A percentile compares a stretch with the other conserved stretches of the same genome.
Conservation (phyloP, 495 filamentous ascomycete genomes). For the Neurospora sp. region DNA sequence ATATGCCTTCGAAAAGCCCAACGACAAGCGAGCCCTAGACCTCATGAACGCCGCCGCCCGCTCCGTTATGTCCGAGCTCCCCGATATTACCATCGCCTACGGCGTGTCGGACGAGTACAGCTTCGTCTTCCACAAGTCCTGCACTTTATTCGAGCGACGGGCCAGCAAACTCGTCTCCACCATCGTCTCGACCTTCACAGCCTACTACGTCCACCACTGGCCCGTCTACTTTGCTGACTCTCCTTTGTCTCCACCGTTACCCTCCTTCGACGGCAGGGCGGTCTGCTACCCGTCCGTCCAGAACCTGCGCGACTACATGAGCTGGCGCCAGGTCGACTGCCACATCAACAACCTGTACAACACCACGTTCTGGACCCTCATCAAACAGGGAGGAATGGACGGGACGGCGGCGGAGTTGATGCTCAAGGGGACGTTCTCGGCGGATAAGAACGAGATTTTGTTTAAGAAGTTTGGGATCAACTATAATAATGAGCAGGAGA, state of each 20-base stretch:
- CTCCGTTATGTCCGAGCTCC: conserved; percentile 71
- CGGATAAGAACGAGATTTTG: conserved; percentile 92
- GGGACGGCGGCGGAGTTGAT: conserved; percentile 67
- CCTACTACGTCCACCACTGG: conserved; percentile 81
- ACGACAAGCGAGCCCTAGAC: conserved; percentile 76
- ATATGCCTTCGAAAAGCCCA: conserved; percentile 82
- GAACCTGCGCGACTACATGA: conserved; percentile 88
- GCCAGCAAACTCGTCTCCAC: conserved; percentile 84
- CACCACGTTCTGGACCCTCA: conserved; percentile 88
- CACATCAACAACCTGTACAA: conserved; percentile 99
- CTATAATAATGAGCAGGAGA: conserved; percentile 91
- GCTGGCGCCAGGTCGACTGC: conserved; percentile 94
- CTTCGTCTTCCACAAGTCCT: conserved; percentile 79
- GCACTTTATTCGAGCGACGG: conserved; percentile 75
- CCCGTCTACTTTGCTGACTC: conserved; percentile 56
- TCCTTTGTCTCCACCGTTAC: conserved; percentile 62
- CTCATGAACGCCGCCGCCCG: conserved; percentile 90
- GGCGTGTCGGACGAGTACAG: conserved; percentile 93
- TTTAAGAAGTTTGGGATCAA: conserved; percentile 86
- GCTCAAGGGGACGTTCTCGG: conserved; percentile 67
- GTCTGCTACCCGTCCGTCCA: conserved; percentile 72
- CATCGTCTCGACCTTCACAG: conserved; percentile 86
- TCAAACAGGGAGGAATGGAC: conserved; percentile 64
- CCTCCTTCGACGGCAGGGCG: conserved; percentile 85
- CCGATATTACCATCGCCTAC: conserved; percentile 79